These are phyloP conservation scores for Kuraishia capsulata DNA, from an alignment of 805 yeast genomes.

Conservation along the genomic window DNA sequence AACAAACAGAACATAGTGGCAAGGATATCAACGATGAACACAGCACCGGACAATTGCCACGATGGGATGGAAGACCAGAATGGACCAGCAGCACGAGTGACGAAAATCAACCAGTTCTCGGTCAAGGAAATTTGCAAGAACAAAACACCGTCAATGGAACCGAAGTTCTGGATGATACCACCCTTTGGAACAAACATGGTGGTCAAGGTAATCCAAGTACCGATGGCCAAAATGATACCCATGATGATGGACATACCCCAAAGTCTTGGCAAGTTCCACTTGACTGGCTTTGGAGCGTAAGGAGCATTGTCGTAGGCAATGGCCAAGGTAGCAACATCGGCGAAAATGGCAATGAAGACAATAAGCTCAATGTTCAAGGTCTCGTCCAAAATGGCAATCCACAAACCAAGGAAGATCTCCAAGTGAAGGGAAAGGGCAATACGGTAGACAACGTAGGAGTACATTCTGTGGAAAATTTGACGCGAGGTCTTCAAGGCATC, in stretches of 20 bases:
- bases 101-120: slow-evolving; percentile 95
- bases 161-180: slow-evolving; percentile 95
- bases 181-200: slow-evolving; percentile 86
- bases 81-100: slow-evolving; percentile 96
- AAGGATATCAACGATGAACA: slow-evolving; percentile 77
- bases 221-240: slow-evolving; percentile 81
- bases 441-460: slow-evolving; percentile 96
- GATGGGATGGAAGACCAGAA: slow-evolving; percentile 97
- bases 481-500: slow-evolving; percentile 92
- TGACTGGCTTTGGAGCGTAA: slow-evolving; percentile 84
- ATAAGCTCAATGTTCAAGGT: slow-evolving; percentile 83
- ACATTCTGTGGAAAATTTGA: slow-evolving; percentile 99
- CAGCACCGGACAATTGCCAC: slow-evolving; percentile 96
- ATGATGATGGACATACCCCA: slow-evolving; percentile 93
- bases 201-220: slow-evolving; percentile 92
- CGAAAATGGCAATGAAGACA: slow-evolving; percentile 95
- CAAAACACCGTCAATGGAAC: slow-evolving; percentile 87
- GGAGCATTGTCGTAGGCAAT: slow-evolving; percentile 98
- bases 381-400: slow-evolving; percentile 90
- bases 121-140: slow-evolving; percentile 91
- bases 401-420: slow-evolving; percentile 90
- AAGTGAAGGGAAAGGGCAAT: slow-evolving; percentile 91
- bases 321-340: slow-evolving; percentile 95
- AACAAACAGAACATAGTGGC: slow-evolving; percentile 88
- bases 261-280: slow-evolving; percentile 94